Evolutionary conservation across 768 basidiomycete genomes (phyloP), one percentile per base, ranked within the genome.

Genomic region (Suillus luteus): DNA sequence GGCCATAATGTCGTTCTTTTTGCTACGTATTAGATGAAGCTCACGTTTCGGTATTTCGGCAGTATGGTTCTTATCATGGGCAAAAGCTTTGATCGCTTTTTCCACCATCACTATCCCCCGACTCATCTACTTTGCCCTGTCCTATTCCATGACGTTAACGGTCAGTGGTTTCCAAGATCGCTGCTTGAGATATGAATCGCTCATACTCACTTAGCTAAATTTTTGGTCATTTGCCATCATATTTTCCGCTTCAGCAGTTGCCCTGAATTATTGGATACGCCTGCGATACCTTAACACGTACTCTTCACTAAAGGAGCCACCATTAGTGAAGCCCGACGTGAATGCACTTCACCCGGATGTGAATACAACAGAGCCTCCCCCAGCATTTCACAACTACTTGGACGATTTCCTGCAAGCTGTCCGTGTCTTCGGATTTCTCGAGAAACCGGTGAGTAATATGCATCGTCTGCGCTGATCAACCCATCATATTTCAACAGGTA

Each of bases 401-500:
- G 96, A 99, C 73, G 97, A 99, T 71, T 99, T 99, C 73, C 77
- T 99, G 61, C 91, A 96, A 69, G 97, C 97, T 12, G 93, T 99
- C 62, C 86, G 96, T 55, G 93, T 99, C 11, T 99, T 99, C 70
- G 97, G 97, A 22, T 99, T 99, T 73, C 79, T 89, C 11, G 97
- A 99, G 79, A 98, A 97, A 78, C 96, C 96, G 0, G 97, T 96
- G 67, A 65, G 90, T 70, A 4, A 55, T 33, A 43, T 1, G 11
- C 10, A 4, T 35, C 37, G 12, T 35, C 19, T 37, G 19, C 19
- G 5, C 31, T 6, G 58, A 41, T 35, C 38, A 33, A 22, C 19
- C 43, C 43, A 41, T 51, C 63, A 59, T 55, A 3, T 51, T 19
- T 22, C 3, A 41, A 33, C 61, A 94, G 93, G 92, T 95, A 33